These are phyloP conservation scores for Peniophora sp. DNA, from an alignment of 1,284 basidiomycete genomes.

Conservation along the genomic window DNA sequence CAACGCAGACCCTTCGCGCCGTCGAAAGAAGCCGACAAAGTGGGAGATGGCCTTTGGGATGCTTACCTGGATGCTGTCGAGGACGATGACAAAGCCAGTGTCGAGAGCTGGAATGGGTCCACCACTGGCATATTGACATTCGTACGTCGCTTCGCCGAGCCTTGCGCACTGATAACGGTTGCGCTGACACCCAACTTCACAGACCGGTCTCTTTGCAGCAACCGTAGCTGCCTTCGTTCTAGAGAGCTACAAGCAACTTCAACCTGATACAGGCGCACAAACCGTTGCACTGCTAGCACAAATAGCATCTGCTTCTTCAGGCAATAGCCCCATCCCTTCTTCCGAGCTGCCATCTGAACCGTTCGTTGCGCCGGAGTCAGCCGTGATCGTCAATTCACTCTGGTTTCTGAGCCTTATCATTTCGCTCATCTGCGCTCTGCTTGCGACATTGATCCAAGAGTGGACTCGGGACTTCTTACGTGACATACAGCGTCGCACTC, in stretches of 20 bases:
- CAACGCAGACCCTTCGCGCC: too few species aligned
- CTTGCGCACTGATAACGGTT: neutral
- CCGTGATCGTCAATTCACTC: constrained; percentile 1
- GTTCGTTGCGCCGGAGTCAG: neutral
- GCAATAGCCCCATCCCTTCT: too few species aligned
- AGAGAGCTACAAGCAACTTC: constrained; percentile 15
- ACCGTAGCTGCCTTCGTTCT: constrained; percentile 18
- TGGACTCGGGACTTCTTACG: too few species aligned
- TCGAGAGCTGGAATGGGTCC: constrained; percentile 7
- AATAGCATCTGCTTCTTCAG: constrained; percentile 5
- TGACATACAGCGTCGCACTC: too few species aligned
- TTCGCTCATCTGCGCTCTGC: constrained; percentile 3
- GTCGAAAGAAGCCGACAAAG: too few species aligned
- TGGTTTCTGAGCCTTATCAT: constrained; percentile 3
- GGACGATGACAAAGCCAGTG: constrained; percentile 7
- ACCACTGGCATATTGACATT: constrained; percentile 10
- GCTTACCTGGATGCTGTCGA: neutral
- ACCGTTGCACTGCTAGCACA: constrained; percentile 13
- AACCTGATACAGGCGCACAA: constrained; percentile 9
- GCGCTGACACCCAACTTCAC: neutral
- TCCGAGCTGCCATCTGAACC: too few species aligned
- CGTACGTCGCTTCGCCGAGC: constrained; percentile 1
- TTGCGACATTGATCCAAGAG: constrained; percentile 3
- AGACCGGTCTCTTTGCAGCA: constrained; percentile 22
- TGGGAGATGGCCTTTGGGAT: too few species aligned